Percentiles rank a stretch among this genome's conserved stretches.
These are phyloP conservation scores for Backusella tuberculispora DNA, from an alignment of 192 early-diverging fungal species.

Conservation along the genomic window DNA sequence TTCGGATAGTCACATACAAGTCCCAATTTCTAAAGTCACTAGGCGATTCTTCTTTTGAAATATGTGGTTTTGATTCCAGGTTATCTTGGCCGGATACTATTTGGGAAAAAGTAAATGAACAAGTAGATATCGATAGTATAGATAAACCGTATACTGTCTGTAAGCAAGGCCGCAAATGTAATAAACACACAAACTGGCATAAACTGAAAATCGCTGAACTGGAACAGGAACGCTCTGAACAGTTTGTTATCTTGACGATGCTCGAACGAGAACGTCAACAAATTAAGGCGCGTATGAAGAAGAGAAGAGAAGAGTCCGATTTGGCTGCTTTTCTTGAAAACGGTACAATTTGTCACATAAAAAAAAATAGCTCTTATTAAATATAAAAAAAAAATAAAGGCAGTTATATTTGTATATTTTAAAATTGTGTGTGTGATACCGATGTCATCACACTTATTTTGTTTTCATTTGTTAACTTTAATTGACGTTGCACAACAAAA, in stretches of 20 bases:
- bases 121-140: slow-evolving; percentile 6
- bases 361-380: neutral
- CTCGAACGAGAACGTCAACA: slow-evolving; percentile 45
- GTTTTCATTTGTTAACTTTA: neutral
- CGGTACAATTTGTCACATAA: slow-evolving; percentile 37
- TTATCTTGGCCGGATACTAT: slow-evolving; percentile 47
- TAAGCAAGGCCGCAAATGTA: slow-evolving; percentile 41
- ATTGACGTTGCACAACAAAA: neutral
- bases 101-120: slow-evolving; percentile 30
- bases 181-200: slow-evolving; percentile 54
- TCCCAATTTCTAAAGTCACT: slow-evolving; percentile 24
- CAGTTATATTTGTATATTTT: neutral
- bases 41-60: slow-evolving; percentile 23
- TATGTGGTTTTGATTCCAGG: slow-evolving; percentile 54
- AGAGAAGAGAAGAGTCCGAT: slow-evolving; percentile 43
- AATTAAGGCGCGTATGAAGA: slow-evolving; percentile 55
- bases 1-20: slow-evolving; percentile 18
- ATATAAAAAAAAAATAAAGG: slow-evolving; percentile 4
- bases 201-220: slow-evolving; percentile 51
- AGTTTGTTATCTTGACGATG: slow-evolving; percentile 29
- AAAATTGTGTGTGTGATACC: too few relatives aligned
- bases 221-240: slow-evolving; percentile 48
- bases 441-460: neutral
- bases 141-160: slow-evolving; percentile 39
- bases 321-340: slow-evolving; percentile 47